Percentiles rank a stretch among this genome's conserved stretches.
phyloP scores from a whole-genome alignment of 768 basidiomycete genomes.

The Mycena belliarum region DNA sequence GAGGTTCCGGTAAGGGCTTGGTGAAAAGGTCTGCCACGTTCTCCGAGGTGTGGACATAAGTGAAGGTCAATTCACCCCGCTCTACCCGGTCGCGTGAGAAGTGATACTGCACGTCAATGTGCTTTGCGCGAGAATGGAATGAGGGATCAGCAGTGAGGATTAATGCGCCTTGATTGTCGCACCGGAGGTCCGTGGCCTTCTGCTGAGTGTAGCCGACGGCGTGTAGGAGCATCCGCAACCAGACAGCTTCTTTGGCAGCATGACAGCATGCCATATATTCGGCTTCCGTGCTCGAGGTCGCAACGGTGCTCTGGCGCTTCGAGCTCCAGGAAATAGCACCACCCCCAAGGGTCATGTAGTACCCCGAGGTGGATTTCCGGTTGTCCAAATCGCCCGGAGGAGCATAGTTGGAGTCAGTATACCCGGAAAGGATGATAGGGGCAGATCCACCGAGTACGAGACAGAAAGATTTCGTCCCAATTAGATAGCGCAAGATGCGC shows the following conservation, averaged over 20 bases:
- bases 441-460: background rate
- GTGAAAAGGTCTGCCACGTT: constrained; percentile 40
- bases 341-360: background rate
- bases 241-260: constrained; percentile 24
- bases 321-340: constrained; percentile 13
- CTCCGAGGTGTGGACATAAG: constrained; percentile 28
- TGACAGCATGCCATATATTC: constrained; percentile 31
- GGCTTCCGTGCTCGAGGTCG: constrained; percentile 19
- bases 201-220: background rate
- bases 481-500: constrained; percentile 32
- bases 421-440: background rate
- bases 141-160: constrained; percentile 25
- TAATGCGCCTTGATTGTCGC: constrained; percentile 32
- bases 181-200: background rate
- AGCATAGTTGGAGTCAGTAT: constrained; percentile 6
- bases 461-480: constrained; percentile 25
- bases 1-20: constrained; percentile 28
- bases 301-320: constrained; percentile 26
- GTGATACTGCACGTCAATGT: constrained; percentile 35
- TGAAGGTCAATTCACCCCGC: constrained; percentile 24
- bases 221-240: constrained; percentile 9
- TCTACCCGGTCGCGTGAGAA: constrained; percentile 32
- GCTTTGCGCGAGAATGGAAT: constrained; percentile 33
- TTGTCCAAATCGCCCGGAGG: background rate
- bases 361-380: constrained; percentile 1